Evolutionary conservation across 116 monocot genomes (phyloP), one percentile per base, ranked within the genome.

Genomic region (Zostera marina): DNA sequence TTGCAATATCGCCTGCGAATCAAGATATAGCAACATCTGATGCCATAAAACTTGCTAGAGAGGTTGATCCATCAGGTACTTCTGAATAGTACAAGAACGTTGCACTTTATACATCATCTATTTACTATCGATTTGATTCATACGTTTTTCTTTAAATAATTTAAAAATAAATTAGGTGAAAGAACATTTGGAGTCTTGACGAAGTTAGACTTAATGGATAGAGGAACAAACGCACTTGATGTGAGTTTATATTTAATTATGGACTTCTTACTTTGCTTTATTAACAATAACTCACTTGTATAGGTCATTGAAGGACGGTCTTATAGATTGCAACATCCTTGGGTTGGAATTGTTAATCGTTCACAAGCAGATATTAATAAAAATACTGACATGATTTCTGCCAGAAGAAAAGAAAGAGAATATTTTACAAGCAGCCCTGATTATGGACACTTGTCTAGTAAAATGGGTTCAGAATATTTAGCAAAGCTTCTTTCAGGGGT

Each of bases 21-120:
- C 94, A 96, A 85, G 94, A 96, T 64, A 88, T 96, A 65, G 94
- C 94, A 40, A 96, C 94, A 45, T 96, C 94, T 68, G 93, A 94
- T 84, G 88, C 93, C 45, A 94, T 96, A 20, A 96, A 96, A 72
- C 85, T 96, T 61, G 84, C 89, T 49, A 79, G 94, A 63, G 89
- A 96, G 74, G 94, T 96, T 68, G 94, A 96, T 78, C 85, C 89
- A 43, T 55, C 94, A 72, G 89, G 94, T 96, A 72, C 22, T 8
- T 26, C 15, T 56, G 38, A 55, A 38, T 54, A 32, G 16, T n/a
- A 4, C 38, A 15, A 11, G 8, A 15, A 56, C 38, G 15, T 14
- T 15, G 56, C 32, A 56, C 15, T 56, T 56, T 56, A 11, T 7
- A 8, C 15, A 25, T n/a, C 25, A 32, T 15, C 25, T 56, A 8